Evolutionary conservation across 192 early-diverging fungal species (phyloP), one percentile per base, ranked within the genome.

Genomic region (Coemansia biformis): DNA sequence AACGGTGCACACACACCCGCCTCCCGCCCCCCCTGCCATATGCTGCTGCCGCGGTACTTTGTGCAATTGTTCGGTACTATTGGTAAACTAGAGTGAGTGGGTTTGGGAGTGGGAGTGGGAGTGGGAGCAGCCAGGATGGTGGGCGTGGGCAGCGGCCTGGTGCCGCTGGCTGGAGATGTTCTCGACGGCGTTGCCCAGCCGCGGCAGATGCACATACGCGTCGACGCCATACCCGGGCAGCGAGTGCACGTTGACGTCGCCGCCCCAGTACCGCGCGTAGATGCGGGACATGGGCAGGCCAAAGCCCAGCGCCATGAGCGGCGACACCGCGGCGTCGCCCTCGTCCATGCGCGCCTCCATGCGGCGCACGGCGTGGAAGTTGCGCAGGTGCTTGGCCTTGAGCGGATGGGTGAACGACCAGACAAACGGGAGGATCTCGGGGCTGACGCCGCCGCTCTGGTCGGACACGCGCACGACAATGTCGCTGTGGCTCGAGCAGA

Each of bases 181-280:
- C 45, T 75, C 72, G 15, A 75, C 72, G 0, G 68, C 66, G 21
- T 86, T 89, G 23, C 87, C 88, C 38, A 86, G 66, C n/a, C 81
- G 61, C 8, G 81, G 79, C 26, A 98, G 75, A 37, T 77, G 80
- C 18, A 95, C 81, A 61, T 94, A 98, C 1, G 86, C 87, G 67
- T 98, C 95, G 22, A 89, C 89, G 14, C 95, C 95, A 46, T 83
- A 89, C 4, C 90, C 92, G 34, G 89, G 82, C 85, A 95, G 81
- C 5, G 83, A 81, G 24, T 82, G 78, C 8, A 94, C 66, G 16
- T 80, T 80, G 24, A 98, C 76, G 17, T 78, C 78, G 6, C 95
- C 95, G 16, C 91, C 91, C 95, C 92, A 98, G 58, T 96, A 98
- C 60, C 92, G 86, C 3, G 89, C 86, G 73, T 94, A 98, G 18